Evolutionary conservation across 1,284 basidiomycete species (phyloP), one percentile per base, ranked within the genome.

Genomic region (Austropuccinia psidii): DNA sequence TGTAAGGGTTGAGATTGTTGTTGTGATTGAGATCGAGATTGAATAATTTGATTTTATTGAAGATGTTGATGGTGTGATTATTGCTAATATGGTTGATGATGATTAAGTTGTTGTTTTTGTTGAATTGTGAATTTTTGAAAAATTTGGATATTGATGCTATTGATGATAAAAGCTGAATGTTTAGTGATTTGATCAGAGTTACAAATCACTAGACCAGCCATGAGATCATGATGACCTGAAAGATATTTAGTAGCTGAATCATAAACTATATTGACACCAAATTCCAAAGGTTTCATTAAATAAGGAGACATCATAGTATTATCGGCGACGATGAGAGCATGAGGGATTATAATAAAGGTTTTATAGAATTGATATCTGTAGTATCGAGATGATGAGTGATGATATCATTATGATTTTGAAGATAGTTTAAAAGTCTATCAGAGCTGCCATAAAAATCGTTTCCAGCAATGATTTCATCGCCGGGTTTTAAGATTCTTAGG

Each of bases 301-400:
- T 98, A 98, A 11, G 96, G 96, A 79, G 93, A 97, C 94, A 98
- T 97, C 96, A 98, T 98, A 76, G 96, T 98, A 82, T 99, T 99
- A 82, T 99, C 96, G 29, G 94, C 92, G 35, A 97, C 91, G 75
- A 97, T 84, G 77, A 95, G 80, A 0, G 93, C 93, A 77, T 89
- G 85, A 21, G 76, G 90, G 21, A 89, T 88, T 52, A 86, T 61
- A 93, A 85, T 78, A 86, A 84, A 2, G 88, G 87, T 31, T 86
- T 79, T 47, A 97, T 82, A 7, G 85, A 83, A 13, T 83, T 78
- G 0, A 90, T 85, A 73, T 89, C 81, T 8, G 94, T 97, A 21
- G 94, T 98, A 81, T 98, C 93, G 78, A 96, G 88, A 81, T 99
- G 94, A 80, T 93, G 89, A 33, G 97, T 92, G 35, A 86, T 86